Percentiles rank a stretch among this genome's conserved stretches.
These are phyloP conservation scores for Phycomyces blakesleeanus DNA, from an alignment of 192 early-diverging fungal species.

Conservation along the genomic window DNA sequence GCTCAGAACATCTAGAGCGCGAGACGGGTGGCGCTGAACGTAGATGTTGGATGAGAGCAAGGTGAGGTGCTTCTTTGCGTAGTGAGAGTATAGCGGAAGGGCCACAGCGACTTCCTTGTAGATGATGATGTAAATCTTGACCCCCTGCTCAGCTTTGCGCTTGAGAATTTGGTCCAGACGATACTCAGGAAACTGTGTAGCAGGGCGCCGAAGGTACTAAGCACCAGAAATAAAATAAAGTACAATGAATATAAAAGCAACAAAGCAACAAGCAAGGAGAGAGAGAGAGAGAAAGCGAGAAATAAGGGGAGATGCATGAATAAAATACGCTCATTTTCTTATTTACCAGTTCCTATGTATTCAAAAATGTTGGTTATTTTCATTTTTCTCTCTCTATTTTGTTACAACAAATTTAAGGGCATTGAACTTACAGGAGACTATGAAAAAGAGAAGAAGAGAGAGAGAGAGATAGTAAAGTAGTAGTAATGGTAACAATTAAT, in stretches of 20 bases:
- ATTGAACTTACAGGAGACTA: not conserved
- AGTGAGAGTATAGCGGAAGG: constrained; percentile 64
- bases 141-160: constrained; percentile 78
- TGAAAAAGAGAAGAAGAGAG: not conserved
- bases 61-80: constrained; percentile 67
- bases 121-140: constrained; percentile 77
- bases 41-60: constrained; percentile 69
- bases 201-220: constrained; percentile 65
- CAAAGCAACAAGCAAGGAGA: too few species aligned
- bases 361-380: too few species aligned
- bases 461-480: too few species aligned
- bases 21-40: constrained; percentile 76
- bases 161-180: constrained; percentile 69
- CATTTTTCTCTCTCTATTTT: too few species aligned
- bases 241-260: too few species aligned
- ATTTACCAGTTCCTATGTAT: constrained; percentile 10
- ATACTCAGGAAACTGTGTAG: constrained; percentile 60
- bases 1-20: constrained; percentile 57
- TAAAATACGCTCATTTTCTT: not conserved
- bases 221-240: constrained; percentile 44
- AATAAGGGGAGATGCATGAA: not conserved
- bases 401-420: not conserved
- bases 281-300: constrained; percentile 28
- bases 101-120: constrained; percentile 74
- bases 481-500: too few species aligned